A percentile compares a stretch with the other conserved stretches of the same genome.
phyloP scores from a whole-genome alignment of 2,329 filamentous ascomycete genomes.

The Emergomyces africanus region DNA sequence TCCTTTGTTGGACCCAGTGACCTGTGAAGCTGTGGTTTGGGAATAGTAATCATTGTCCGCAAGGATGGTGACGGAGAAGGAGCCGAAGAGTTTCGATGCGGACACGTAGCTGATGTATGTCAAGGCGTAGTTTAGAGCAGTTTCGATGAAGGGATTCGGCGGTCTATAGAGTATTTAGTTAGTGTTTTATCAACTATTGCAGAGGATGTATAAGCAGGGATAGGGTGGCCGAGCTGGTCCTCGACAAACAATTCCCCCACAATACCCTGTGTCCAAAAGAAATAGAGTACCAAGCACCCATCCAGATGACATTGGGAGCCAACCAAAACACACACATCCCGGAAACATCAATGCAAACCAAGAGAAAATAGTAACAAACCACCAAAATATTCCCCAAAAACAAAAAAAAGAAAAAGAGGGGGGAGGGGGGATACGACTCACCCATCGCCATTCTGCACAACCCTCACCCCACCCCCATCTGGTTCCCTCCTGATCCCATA shows the following conservation, averaged over 20 bases:
- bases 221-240: not conserved
- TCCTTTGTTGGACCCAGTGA: conserved; percentile 20
- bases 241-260: no score
- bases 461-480: conserved; percentile 64
- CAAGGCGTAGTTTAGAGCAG: conserved; percentile 72
- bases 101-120: conserved; percentile 54
- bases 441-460: conserved; percentile 49
- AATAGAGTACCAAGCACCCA: no score
- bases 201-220: not conserved
- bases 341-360: no score
- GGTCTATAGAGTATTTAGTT: conserved; percentile 28
- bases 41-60: conserved; percentile 98
- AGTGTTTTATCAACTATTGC: not conserved
- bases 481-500: conserved; percentile 63
- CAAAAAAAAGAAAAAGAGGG: conserved; percentile 56
- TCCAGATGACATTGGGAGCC: not conserved
- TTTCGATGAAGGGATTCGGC: conserved; percentile 82
- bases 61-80: conserved; percentile 69
- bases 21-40: conserved; percentile 38
- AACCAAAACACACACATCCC: not conserved
- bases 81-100: conserved; percentile 45
- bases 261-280: no score
- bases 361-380: no score
- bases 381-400: not conserved
- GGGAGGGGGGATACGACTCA: conserved; percentile 12